Conservation (phyloP, 306 rosid species). For the Trifolium fragiferum region DNA sequence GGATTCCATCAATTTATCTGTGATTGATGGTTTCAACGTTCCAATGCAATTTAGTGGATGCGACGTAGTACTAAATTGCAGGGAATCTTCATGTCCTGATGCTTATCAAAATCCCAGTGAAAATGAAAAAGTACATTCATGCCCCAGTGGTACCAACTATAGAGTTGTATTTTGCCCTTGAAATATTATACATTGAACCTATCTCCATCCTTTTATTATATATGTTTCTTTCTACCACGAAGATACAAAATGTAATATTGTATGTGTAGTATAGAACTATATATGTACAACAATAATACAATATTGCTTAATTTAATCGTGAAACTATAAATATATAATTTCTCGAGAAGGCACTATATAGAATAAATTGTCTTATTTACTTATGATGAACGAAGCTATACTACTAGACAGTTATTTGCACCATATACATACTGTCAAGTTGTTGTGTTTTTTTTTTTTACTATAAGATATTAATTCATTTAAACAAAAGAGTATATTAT, state of each 20-base stretch:
- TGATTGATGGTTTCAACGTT: constrained; percentile 28
- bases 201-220: background rate
- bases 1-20: background rate
- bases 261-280: background rate
- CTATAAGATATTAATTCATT: too few relatives aligned
- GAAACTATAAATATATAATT: background rate
- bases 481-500: too few relatives aligned
- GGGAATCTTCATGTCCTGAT: background rate
- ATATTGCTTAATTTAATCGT: background rate
- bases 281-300: background rate
- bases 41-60: constrained; percentile 20
- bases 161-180: constrained; percentile 17
- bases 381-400: background rate
- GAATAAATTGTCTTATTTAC: background rate
- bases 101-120: background rate
- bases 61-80: background rate
- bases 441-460: too few relatives aligned
- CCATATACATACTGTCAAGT: too few relatives aligned
- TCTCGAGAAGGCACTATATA: background rate
- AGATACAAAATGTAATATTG: background rate
- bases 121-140: background rate
- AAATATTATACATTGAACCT: background rate
- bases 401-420: background rate
- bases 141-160: constrained; percentile 16
- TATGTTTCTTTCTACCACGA: background rate